Base-by-base conservation (phyloP, 2,329 filamentous ascomycete genomes). In the Aspergillus novofumigatus region DNA sequence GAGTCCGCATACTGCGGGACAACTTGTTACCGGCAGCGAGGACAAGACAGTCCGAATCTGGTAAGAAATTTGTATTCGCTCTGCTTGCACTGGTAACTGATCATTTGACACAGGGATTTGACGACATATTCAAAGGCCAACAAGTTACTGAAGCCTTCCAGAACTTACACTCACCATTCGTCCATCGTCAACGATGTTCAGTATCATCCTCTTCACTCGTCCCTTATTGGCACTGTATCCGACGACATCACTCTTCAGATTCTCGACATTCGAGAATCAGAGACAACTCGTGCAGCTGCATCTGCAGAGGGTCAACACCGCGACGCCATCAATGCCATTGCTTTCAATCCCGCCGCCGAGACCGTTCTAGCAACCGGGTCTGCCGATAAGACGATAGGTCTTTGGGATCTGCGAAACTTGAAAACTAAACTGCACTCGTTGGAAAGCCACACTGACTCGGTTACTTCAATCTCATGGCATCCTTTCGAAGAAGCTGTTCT, bases 101-200 rank as follows among this genome's bases (percentile, higher is more conserved):
- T 62, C 38, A 54, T 38, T 54, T 50, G 17, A 38, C 38, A 6
- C 58, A 91, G 88, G 88, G 92, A 97, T 67, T 81, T 96, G 57
- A 92, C 86, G 65, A 86, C 86, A 55, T 87, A 92, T 63, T 84
- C 86, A 55, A 85, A 85, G 64, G 83, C 83, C 58, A 87, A 86
- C 73, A 89, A 85, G 69, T 83, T 82, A 29, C 79, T 97, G 52
- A 85, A 85, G 66, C 87, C 92, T 11, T 80, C 82, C 4, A 84
- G 88, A 50, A 88, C 85, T 42, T 97, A 94, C 76, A 93, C 86
- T 0, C 90, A 97, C 64, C 95, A 99, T 74, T 87, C 83, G 21
- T 87, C 93, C 26, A 90, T 94, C 54, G 94, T 99, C 71, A 99
- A 99, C 73, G 94, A 99, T 69, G 92, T 99, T 32, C 92, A 97